Conservation (phyloP, 306 rosid genomes). For the Vigna mungo region DNA sequence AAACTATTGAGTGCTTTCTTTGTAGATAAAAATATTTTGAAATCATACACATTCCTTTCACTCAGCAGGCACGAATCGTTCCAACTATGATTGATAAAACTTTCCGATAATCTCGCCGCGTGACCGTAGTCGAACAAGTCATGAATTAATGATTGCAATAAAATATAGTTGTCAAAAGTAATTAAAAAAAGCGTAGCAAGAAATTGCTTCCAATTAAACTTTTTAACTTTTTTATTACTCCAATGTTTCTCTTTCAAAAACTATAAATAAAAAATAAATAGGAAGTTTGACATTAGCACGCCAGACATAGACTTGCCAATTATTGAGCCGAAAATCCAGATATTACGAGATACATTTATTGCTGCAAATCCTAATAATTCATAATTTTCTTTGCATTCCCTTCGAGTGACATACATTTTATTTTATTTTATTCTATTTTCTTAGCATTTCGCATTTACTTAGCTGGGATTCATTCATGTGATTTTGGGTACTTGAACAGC, state of each 20-base stretch:
- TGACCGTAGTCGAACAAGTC: background rate
- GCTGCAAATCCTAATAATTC: background rate
- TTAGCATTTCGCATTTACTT: conserved; percentile 1
- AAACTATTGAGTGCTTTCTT: too few species aligned
- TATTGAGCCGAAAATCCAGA: background rate
- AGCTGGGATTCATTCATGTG: background rate
- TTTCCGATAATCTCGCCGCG: background rate
- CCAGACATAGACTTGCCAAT: background rate
- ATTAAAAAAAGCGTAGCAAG: background rate
- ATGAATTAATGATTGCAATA: too few species aligned
- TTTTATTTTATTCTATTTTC: background rate
- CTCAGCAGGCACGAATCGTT: background rate
- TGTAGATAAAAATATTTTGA: too few species aligned
- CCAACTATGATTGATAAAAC: background rate
- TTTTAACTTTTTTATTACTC: background rate
- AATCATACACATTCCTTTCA: too few species aligned
- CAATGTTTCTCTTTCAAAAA: background rate
- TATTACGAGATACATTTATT: background rate
- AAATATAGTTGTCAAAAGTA: too few species aligned
- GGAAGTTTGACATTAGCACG: background rate
- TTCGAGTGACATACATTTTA: background rate
- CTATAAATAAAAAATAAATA: background rate
- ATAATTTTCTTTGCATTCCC: background rate
- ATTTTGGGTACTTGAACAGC: conserved; percentile 55
- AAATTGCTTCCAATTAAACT: background rate